Base-by-base conservation (phyloP, 306 rosid species). In the Trifolium subterraneum region DNA sequence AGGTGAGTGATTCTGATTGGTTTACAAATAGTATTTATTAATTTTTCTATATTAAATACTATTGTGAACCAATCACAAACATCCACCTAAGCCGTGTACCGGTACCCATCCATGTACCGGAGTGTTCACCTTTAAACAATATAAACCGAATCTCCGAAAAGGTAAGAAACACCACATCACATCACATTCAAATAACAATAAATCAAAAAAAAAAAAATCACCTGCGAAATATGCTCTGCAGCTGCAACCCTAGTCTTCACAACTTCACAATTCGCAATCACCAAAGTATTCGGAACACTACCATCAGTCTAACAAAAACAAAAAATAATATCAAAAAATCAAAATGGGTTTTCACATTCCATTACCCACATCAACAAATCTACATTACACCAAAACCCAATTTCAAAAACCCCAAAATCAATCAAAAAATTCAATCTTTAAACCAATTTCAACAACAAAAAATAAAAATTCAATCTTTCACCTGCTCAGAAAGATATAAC, bases 241-340 rank as follows among this genome's bases (percentile, higher is more conserved):
- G 99, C 99, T 10, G 99, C 99, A 82, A 95, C 99, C 86, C 99
- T 95, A 9, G 93, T 89, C 73, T 90, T 95, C 72, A 95, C 99
- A 74, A 95, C 97, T 84, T 95, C 99, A 68, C 99, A 95, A 71
- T 95, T 92, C 4, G 99, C 99, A 67, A 95, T 95, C 67, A 95
- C 99, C 83, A 95, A 84, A 10, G 99, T 95, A 80, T 95, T 95
- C 39, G 99, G 99, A 72, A 95, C 99, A 20, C 97, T 95, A 0
- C 99, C 99, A 81, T 95, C 99, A 58, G 99, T 95, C 99, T 95
- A 45, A 31, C 12, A 54, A 61, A 31, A 42, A 42, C 5, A 12
- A 11, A 14, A 45, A 12, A 11, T n/a, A 15, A 45, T 7, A 54
- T 6, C 4, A 11, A 15, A 60, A 72, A 65, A 48, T 7, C 58